phyloP scores from a whole-genome alignment of 768 basidiomycete genomes.

The Calvatia gigantea region DNA sequence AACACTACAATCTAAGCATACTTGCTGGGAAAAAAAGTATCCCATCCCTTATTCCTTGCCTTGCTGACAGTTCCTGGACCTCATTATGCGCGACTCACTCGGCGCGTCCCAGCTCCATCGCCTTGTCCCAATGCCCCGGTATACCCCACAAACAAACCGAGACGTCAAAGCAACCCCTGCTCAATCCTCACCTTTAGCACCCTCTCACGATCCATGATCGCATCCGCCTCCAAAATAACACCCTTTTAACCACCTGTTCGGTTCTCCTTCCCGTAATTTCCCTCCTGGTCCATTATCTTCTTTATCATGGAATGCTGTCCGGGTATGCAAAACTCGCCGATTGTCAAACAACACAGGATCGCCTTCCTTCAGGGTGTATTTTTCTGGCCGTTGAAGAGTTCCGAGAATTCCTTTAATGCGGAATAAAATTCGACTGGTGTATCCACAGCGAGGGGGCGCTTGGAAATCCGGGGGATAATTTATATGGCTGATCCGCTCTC shows the following conservation, averaged over 20 bases:
- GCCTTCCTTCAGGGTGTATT: constrained; percentile 71
- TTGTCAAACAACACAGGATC: constrained; percentile 93
- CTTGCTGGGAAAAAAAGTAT: too few species aligned
- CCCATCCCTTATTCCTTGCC: too few species aligned
- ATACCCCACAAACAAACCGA: too few species aligned
- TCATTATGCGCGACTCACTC: too few species aligned
- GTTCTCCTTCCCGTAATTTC: constrained; percentile 37
- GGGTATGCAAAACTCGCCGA: constrained; percentile 81
- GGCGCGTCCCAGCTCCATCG: too few species aligned
- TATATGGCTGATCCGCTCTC: constrained; percentile 50
- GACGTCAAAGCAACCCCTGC: too few species aligned
- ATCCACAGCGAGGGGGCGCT: constrained; percentile 59
- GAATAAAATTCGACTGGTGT: constrained; percentile 57
- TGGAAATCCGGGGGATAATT: constrained; percentile 98
- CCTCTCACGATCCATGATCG: constrained; percentile 57
- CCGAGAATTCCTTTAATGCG: constrained; percentile 61
- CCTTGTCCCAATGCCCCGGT: too few species aligned
- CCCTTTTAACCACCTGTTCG: constrained; percentile 88
- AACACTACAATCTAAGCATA: too few species aligned
- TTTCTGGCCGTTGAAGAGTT: constrained; percentile 46
- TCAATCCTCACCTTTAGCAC: constrained; percentile 38
- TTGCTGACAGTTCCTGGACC: too few species aligned
- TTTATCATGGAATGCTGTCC: constrained; percentile 66
- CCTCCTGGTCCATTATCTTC: constrained; percentile 23
- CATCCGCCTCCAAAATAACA: constrained; percentile 73